Evolutionary conservation across 768 basidiomycete species (phyloP), one percentile per base, ranked within the genome.

Genomic region (Suillus bovinus): DNA sequence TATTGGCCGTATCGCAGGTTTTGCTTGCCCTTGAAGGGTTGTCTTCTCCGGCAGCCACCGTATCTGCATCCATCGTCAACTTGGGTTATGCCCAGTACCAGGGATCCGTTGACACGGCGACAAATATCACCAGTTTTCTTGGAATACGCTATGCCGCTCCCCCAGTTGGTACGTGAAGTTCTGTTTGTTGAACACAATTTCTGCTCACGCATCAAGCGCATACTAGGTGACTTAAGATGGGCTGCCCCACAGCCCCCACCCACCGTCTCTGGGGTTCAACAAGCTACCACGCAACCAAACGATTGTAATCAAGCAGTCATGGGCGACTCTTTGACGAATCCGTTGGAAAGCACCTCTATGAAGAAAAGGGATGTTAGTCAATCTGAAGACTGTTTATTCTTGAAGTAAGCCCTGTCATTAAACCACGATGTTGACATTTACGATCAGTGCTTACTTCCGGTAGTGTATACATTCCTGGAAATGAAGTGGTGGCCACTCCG

Each of bases 321-420:
- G 6, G 81, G 80, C 5, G 46, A 9, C 7, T 63, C 77, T 1
- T 61, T 76, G 5, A 71, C 72, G 2, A 77, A 70, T 64, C 72
- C 68, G 2, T 27, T 68, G 14, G 55, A 29, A 10, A 47, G n/a
- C n/a, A 46, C 22, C 29, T 24, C 46, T 10, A 50, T 60, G 34
- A 39, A 20, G 29, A 66, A 69, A 42, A 68, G 71, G 24, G 66
- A 31, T 29, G 58, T 63, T 2, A 56, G 39, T 14, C 56, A 67
- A 36, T 67, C 73, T 5, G 74, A 75, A 44, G 74, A 75, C 53
- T 75, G 74, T 61, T 55, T 75, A 9, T 75, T 74, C 62, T 66
- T 75, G 46, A 74, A 69, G 74, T 75, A 65, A 63, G 13, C 49
- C 5, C 17, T n/a, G n/a, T n/a, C n/a, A n/a, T n/a, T n/a, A n/a